Conservation (phyloP, 805 yeast species). For the Wickerhamiella musiphila region DNA sequence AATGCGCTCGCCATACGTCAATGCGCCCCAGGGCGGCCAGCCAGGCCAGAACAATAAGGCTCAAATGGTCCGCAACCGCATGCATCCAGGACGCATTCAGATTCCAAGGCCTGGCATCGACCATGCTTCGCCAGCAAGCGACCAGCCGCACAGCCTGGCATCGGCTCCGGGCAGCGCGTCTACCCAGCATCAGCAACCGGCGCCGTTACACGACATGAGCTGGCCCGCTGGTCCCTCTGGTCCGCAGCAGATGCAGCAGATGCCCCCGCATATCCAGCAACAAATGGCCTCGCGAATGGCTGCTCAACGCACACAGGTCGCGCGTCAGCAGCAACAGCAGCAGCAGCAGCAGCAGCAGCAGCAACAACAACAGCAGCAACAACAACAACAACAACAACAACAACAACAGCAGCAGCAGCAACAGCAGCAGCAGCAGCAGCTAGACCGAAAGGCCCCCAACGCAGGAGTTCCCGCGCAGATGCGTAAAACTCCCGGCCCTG, state of each 20-base stretch:
- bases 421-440: constrained; percentile 3
- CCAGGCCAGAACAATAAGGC: no score
- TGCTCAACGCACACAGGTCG: constrained; percentile 3
- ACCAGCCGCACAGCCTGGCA: constrained; percentile 8
- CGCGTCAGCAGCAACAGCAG: constrained; percentile 4
- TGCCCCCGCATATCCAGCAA: constrained; percentile 12
- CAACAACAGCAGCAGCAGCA: constrained; percentile 1
- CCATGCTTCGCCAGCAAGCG: constrained; percentile 2
- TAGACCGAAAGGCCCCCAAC: neutral
- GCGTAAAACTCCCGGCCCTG: neutral
- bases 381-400: constrained; percentile 3
- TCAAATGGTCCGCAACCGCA: constrained; percentile 1
- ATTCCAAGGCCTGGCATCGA: constrained; percentile 3
- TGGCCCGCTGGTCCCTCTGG: no score
- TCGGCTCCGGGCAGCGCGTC: constrained; percentile 22
- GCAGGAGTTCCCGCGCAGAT: neutral
- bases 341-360: constrained; percentile 6
- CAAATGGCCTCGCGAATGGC: constrained; percentile 22
- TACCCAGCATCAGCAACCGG: constrained; percentile 41
- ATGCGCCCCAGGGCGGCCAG: no score
- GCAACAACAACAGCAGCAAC: constrained; percentile 4
- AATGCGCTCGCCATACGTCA: no score
- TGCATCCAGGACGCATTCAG: constrained; percentile 2
- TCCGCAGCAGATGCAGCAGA: constrained; percentile 33
- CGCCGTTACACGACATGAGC: constrained; percentile 38